A percentile compares a stretch with the other conserved stretches of the same genome.
These are phyloP conservation scores for Coprinopsis strossmayeri DNA, from an alignment of 768 basidiomycete genomes.

Conservation along the genomic window DNA sequence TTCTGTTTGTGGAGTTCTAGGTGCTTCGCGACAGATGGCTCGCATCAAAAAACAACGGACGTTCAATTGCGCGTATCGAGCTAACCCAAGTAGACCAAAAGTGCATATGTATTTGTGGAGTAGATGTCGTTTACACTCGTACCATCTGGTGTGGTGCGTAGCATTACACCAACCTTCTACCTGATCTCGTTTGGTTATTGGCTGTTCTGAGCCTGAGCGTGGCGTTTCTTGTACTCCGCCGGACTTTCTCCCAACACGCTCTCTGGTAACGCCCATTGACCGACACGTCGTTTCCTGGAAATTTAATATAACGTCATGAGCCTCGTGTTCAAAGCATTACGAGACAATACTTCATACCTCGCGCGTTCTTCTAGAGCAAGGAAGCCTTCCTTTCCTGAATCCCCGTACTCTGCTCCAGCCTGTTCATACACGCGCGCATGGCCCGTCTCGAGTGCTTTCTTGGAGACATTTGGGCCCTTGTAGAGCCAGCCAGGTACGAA, in stretches of 20 bases:
- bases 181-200: background rate
- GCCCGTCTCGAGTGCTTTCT: slow-evolving; percentile 77
- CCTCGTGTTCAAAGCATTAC: background rate
- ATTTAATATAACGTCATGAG: background rate
- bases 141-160: too few relatives aligned
- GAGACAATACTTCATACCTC: background rate
- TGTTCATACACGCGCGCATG: slow-evolving; percentile 74
- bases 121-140: background rate
- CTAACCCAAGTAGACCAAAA: background rate
- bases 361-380: slow-evolving; percentile 20
- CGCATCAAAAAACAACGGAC: too few relatives aligned
- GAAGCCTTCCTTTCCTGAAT: slow-evolving; percentile 58
- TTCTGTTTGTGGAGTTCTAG: background rate
- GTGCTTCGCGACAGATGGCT: background rate
- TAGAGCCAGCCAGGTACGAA: slow-evolving; percentile 46
- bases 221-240: slow-evolving; percentile 5
- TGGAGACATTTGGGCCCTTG: slow-evolving; percentile 43
- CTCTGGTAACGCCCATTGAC: background rate
- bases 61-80: background rate
- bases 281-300: background rate
- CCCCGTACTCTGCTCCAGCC: slow-evolving; percentile 75
- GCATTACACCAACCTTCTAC: background rate
- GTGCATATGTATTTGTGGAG: background rate
- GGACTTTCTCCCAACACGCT: background rate
- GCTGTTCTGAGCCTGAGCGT: background rate